Conservation (phyloP, 345 rosid genomes). For the Acer campestre region DNA sequence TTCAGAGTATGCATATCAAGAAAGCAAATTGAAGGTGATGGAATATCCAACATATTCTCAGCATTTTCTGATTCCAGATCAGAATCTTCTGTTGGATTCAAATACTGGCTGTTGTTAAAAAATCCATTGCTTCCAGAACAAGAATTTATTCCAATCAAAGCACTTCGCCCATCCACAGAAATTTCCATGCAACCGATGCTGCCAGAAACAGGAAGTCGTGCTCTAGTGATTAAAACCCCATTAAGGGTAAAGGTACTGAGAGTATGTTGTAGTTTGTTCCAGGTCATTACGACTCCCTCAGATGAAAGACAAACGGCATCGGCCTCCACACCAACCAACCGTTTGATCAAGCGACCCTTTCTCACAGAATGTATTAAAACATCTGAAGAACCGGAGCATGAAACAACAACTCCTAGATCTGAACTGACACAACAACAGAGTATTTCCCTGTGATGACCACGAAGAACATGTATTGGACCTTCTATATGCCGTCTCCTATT, state of each 20-base stretch:
- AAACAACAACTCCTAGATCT: slow-evolving; percentile 81
- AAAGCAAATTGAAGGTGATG: slow-evolving; percentile 82
- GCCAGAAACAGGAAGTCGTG: slow-evolving; percentile 64
- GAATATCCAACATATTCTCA: slow-evolving; percentile 48
- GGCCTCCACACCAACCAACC: slow-evolving; percentile 76
- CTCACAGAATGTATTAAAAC: slow-evolving; percentile 80
- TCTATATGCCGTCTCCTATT: slow-evolving; percentile 65
- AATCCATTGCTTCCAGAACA: slow-evolving; percentile 33
- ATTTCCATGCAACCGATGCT: slow-evolving; percentile 82
- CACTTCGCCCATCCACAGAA: slow-evolving; percentile 74
- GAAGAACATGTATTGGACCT: slow-evolving; percentile 93
- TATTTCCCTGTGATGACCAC: slow-evolving; percentile 79
- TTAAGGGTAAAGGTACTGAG: slow-evolving; percentile 78
- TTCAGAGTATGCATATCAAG: slow-evolving; percentile 71
- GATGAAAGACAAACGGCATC: slow-evolving; percentile 82
- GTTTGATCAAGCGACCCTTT: slow-evolving; percentile 85
- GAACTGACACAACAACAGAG: slow-evolving; percentile 83
- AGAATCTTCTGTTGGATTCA: slow-evolving; percentile 40
- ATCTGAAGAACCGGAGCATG: slow-evolving; percentile 73
- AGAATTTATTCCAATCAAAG: slow-evolving; percentile 73
- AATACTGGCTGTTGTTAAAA: slow-evolving; percentile 24
- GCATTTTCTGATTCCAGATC: slow-evolving; percentile 39
- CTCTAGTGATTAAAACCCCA: slow-evolving; percentile 64
- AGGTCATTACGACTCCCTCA: slow-evolving; percentile 76
- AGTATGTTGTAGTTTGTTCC: slow-evolving; percentile 62